A percentile compares a stretch with the other conserved stretches of the same genome.
These are phyloP conservation scores for Mycena indigotica DNA, from an alignment of 768 basidiomycete genomes.

Conservation along the genomic window DNA sequence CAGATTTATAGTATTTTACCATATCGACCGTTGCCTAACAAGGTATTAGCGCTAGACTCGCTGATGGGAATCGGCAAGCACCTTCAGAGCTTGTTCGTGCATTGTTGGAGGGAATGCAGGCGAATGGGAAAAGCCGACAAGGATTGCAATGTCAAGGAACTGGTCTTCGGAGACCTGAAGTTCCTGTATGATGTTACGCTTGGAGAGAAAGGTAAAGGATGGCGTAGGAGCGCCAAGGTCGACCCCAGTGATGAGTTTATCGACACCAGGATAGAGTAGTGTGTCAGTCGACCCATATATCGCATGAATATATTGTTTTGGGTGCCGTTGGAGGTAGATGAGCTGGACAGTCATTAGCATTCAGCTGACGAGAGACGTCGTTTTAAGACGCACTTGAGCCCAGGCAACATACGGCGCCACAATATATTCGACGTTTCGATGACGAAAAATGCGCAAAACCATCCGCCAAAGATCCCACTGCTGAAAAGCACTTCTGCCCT, in stretches of 20 bases:
- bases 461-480: constrained; percentile 96
- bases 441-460: constrained; percentile 89
- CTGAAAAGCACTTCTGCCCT: constrained; percentile 65
- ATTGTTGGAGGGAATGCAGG: constrained; percentile 79
- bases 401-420: constrained; percentile 94
- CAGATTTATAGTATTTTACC: constrained; percentile 91
- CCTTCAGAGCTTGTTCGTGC: constrained; percentile 77
- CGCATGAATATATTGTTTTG: constrained; percentile 92
- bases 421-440: constrained; percentile 93
- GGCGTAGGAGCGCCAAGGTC: constrained; percentile 71
- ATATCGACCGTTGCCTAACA: constrained; percentile 78
- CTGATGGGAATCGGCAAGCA: neutral
- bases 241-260: constrained; percentile 87
- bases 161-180: constrained; percentile 80
- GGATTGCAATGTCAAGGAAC: constrained; percentile 90
- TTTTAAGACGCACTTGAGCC: constrained; percentile 78
- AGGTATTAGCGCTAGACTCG: neutral
- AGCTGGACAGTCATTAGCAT: constrained; percentile 52
- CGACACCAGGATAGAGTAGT: constrained; percentile 82
- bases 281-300: constrained; percentile 91
- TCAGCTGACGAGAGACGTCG: constrained; percentile 12
- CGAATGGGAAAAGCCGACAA: constrained; percentile 86
- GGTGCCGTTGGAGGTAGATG: constrained; percentile 91
- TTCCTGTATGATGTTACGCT: constrained; percentile 60
- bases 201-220: constrained; percentile 83